phyloP scores from a whole-genome alignment of 805 yeast genomes.

The Myxozyma neglecta region DNA sequence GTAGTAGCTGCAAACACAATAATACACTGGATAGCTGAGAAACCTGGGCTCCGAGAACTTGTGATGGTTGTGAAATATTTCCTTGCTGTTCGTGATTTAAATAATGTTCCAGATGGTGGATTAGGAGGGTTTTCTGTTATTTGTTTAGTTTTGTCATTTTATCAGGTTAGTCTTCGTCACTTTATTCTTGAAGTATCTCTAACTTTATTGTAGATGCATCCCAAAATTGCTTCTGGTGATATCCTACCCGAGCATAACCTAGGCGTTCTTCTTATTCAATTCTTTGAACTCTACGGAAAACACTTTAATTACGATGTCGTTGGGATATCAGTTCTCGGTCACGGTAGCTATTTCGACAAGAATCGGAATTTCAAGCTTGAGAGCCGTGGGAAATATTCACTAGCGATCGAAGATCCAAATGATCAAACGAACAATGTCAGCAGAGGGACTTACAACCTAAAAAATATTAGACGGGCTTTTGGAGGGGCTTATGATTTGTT shows the following conservation, averaged over 20 bases:
- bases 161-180: conserved; percentile 42
- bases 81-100: conserved; percentile 69
- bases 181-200: neutral
- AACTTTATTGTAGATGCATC: conserved; percentile 53
- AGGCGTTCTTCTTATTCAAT: conserved; percentile 84
- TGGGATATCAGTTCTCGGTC: conserved; percentile 58
- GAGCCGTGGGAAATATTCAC: conserved; percentile 49
- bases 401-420: conserved; percentile 87
- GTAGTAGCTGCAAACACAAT: conserved; percentile 78
- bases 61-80: conserved; percentile 84
- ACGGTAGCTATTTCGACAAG: conserved; percentile 63
- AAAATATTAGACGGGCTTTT: conserved; percentile 80
- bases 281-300: conserved; percentile 87
- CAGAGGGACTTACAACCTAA: conserved; percentile 76
- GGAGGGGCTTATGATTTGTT: conserved; percentile 82
- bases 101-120: conserved; percentile 90
- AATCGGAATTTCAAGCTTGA: conserved; percentile 52
- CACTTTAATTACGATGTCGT: conserved; percentile 82
- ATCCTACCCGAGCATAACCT: conserved; percentile 71
- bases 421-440: conserved; percentile 75
- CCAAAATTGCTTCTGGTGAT: conserved; percentile 64
- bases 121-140: conserved; percentile 93
- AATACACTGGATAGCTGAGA: conserved; percentile 65
- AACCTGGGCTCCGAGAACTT: conserved; percentile 80
- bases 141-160: conserved; percentile 76